Evolutionary conservation across 140 eudicot genomes (phyloP).

Genomic region (Cichorium intybus): DNA sequence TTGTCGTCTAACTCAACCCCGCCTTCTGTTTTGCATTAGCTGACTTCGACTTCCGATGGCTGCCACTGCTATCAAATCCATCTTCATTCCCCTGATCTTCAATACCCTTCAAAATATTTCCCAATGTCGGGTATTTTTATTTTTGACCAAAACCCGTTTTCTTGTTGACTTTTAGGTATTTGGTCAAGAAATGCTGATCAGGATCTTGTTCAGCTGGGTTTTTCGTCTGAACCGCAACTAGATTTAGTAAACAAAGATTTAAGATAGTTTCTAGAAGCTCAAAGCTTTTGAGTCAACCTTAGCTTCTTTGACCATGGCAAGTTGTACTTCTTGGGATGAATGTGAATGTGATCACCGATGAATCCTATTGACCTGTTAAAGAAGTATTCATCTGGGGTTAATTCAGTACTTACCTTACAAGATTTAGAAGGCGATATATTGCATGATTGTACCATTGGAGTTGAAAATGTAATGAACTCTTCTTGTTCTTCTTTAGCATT

Average conservation of each 20-base stretch:
- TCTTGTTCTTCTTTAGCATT: constrained; percentile 25
- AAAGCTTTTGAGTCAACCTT: too few species aligned
- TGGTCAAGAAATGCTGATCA: too few species aligned
- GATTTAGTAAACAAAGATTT: too few species aligned
- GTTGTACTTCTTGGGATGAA: constrained; percentile 42
- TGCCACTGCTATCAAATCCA: constrained; percentile 20
- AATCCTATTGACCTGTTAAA: constrained; percentile 72
- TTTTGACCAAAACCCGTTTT: constrained; percentile 36
- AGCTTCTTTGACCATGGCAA: constrained; percentile 68
- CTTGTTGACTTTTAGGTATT: constrained; percentile 37
- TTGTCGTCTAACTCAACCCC: not conserved
- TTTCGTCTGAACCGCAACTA: too few species aligned
- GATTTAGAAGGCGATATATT: constrained; percentile 75
- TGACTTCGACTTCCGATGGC: constrained; percentile 56
- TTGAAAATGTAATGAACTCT: constrained; percentile 27
- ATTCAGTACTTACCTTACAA: constrained; percentile 61
- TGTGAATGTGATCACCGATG: constrained; percentile 37
- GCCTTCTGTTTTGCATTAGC: constrained; percentile 24
- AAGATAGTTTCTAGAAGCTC: too few species aligned
- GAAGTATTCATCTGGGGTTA: constrained; percentile 68
- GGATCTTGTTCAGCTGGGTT: too few species aligned
- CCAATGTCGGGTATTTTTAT: constrained; percentile 51
- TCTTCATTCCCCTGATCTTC: constrained; percentile 39
- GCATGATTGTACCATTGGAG: constrained; percentile 57
- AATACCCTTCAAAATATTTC: too few species aligned